Base-by-base conservation (phyloP, 768 basidiomycete species). In the Xerocomus brunneocitrinus region DNA sequence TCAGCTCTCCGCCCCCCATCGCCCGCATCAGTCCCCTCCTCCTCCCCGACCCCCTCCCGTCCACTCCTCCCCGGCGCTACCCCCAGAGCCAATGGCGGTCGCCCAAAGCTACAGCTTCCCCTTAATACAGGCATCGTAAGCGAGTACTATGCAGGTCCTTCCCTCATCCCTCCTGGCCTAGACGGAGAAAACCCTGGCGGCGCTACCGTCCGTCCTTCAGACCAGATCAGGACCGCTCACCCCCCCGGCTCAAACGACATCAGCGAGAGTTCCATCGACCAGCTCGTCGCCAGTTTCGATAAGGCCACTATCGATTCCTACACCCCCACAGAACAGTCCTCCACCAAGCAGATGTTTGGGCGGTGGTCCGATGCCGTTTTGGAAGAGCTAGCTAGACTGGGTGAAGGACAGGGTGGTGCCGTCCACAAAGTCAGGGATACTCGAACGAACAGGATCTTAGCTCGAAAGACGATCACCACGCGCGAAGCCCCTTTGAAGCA, bases 381-480 rank as follows among this genome's bases (percentile, higher is more conserved):
- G 52, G 88, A 93, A 59, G 88, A 90, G 59, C 58, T 93, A 8
- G 69, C 74, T 13, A 82, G 91, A 50, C 75, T 99, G 2, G 97
- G 97, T 19, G 94, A 98, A 65, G 97, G 97, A 39, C 92, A 94
- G 51, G 94, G 95, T 43, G 97, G 97, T 43, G 94, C 93, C 8
- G 97, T 99, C 10, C 86, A 95, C 69, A 94, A 92, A 71, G 95
- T 98, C 44, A 82, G 76, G 67, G 91, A 97, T 69, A 85, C 78
- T 64, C 85, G 87, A 50, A 90, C 84, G 1, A 83, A 82, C 32
- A 75, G 76, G 67, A 79, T 94, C 62, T 86, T 97, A 82, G 97
- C 97, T 5, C 84, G 94, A 64, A 99, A 99, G 77, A 89, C 91
- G 8, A 93, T 95, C 66, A 90, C 90, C 30, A 91, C 90, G 9